Evolutionary conservation across 2,329 filamentous ascomycete species (phyloP), one percentile per base, ranked within the genome.

Genomic region (Epicoccum nigrum): DNA sequence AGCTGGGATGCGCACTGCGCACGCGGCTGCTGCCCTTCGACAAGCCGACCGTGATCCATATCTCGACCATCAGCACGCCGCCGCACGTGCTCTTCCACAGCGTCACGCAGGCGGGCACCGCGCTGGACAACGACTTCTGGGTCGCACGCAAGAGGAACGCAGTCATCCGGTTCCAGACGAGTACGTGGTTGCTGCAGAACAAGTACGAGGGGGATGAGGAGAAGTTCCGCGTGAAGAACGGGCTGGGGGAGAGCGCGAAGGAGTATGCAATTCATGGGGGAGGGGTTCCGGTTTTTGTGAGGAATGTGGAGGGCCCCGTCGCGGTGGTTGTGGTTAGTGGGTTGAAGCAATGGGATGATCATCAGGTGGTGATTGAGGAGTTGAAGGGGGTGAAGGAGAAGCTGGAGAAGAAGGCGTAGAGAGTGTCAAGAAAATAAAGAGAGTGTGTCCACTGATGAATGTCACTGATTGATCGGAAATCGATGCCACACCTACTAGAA

Each of bases 231-330:
- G 75, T 75, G n/a, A 90, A 88, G 70, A 87, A 81, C 64, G 84
- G 80, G 15, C 71, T 92, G 51, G 67, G 66, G 0, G 67, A 62
- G 40, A 78, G 79, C 7, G 63, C 80, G 23, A 77, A 79, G 43
- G 76, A 58, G 32, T 93, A 88, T 77, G 89, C 89, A 2, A 90
- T 92, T 58, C 88, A 92, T 70, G 89, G 90, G 0, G 89, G 90
- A 15, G 89, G 80, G 0, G 83, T 90, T 50, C 89, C 89, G 0
- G 81, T 93, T 17, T 78, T 82, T 5, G 88, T 92, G 7, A 75
- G 74, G 45, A 85, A 86, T 0, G 87, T 91, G 1, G 88, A 92
- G 73, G 87, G 87, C 0, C 74, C 90, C 4, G 86, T 92, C 12
- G 89, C 83, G 0, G 86, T 91, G 2, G 83, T 90, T 4, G 84